Conservation (phyloP, 345 rosid genomes). For the Hibiscus tridactylites region DNA sequence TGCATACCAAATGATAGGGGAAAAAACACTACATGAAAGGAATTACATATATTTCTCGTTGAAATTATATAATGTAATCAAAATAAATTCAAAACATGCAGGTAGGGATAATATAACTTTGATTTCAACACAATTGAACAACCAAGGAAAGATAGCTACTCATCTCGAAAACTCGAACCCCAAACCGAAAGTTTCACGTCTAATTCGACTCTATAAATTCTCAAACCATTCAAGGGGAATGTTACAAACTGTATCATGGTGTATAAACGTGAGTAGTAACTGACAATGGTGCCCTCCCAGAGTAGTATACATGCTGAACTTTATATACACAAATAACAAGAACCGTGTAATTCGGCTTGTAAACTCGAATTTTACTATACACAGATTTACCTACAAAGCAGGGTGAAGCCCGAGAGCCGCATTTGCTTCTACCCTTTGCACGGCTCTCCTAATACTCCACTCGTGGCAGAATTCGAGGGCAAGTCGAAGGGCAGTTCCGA, state of each 20-base stretch:
- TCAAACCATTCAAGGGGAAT: constrained; percentile 1
- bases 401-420: constrained; percentile 53
- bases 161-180: background rate
- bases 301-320: constrained; percentile 7
- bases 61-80: background rate
- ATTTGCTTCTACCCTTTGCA: constrained; percentile 56
- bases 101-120: background rate
- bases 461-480: constrained; percentile 76
- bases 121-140: too few species aligned
- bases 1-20: background rate
- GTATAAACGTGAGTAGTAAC: constrained; percentile 10
- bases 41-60: background rate
- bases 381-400: constrained; percentile 44
- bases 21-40: background rate
- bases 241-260: background rate
- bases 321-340: constrained; percentile 8
- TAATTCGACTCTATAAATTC: background rate
- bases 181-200: background rate
- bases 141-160: background rate
- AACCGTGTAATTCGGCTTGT: background rate
- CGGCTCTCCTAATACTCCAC: constrained; percentile 73
- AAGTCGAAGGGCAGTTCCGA: constrained; percentile 79
- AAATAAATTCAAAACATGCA: background rate
- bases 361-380: constrained; percentile 10
- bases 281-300: background rate